Evolutionary conservation across 345 rosid genomes (phyloP), one percentile per base, ranked within the genome.

Genomic region (Diplotaxis tenuifolia): DNA sequence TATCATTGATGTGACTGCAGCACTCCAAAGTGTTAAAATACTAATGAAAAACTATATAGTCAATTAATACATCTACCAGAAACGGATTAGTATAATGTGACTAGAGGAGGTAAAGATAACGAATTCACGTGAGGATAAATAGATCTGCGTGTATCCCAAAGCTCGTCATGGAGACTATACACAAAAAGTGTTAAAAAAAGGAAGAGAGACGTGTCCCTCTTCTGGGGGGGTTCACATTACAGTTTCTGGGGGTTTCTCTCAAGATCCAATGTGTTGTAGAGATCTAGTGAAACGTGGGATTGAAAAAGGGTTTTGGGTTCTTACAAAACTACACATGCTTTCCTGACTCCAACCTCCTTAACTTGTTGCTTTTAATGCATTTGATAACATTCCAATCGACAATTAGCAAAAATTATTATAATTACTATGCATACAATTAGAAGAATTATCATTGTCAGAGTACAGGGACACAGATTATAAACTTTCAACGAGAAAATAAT

Each of bases 251-350:
- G 1, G 29, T 55, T 55, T 40, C 25, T 29, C 62, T 7, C 78
- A 27, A 42, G 68, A 75, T 75, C 74, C 78, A 9, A 68, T 75
- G 68, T 68, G 36, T 52, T 75, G 68, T 52, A 68, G 62, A 23
- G 60, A 59, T 67, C 31, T 74, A 45, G 16, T 20, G 65, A 57
- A 65, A 58, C 77, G 60, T 74, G 56, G 21, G 25, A 56, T 58
- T 61, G 40, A n/a, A 66, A 25, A 14, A 1, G 27, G 28, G 18
- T 32, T 32, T 66, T 58, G 18, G 61, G 8, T 45, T 49, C 54
- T 32, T 10, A 59, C 72, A 58, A 66, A 58, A 60, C 67, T 49
- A 49, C 28, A 9, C 54, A 58, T 32, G 14, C 27, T 49, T 74
- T 19, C 11, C 31, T 32, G 5, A 59, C 55, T 49, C 67, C 42